Base-by-base conservation (phyloP, 2,329 filamentous ascomycete species). In the Geosmithia flava region DNA sequence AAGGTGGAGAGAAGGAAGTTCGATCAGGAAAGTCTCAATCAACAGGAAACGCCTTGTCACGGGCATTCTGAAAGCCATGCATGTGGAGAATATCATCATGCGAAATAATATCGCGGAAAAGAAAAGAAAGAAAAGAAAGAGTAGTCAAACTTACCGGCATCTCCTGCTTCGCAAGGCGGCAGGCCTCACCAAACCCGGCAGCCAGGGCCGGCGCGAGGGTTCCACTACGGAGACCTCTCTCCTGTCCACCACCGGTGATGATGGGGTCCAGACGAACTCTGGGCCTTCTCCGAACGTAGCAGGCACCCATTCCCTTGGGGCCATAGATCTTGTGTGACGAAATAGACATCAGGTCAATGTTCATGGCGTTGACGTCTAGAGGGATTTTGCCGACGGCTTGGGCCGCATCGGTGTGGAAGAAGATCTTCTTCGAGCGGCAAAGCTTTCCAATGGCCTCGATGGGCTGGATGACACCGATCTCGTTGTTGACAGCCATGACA, bases 321-420 rank as follows among this genome's bases (percentile, higher is more conserved):
- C 93, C 93, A 62, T 98, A 98, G 48, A 98, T 95, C 70, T 98
- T 98, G 71, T 98, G 93, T 29, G 87, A 90, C 8, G 93, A 97
- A 52, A 98, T 96, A 29, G 91, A 97, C 91, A 98, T 96, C 61
- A 98, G 71, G 63, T 98, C 93, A 54, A 98, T 84, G 66, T 96
- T 94, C 88, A 95, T 91, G 67, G 87, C 86, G 66, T 97, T 96
- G 60, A 98, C 93, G 59, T 96, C 89, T 45, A 98, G 71, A 0
- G 90, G 88, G 46, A 98, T 96, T 74, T 98, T 98, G 61, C 93
- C 93, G n/a, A 97, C 90, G 16, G 93, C 93, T 70, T 98, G 93
- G 1, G 93, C 93, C 47, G 77, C 93, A 65, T 98, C 93, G 20
- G 89, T 95, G 69, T 98, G 93, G 79, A 98, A 98, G 68, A 96